These are phyloP conservation scores for Microbotryum saponariae DNA, from an alignment of 1,284 basidiomycete species.

Conservation along the genomic window DNA sequence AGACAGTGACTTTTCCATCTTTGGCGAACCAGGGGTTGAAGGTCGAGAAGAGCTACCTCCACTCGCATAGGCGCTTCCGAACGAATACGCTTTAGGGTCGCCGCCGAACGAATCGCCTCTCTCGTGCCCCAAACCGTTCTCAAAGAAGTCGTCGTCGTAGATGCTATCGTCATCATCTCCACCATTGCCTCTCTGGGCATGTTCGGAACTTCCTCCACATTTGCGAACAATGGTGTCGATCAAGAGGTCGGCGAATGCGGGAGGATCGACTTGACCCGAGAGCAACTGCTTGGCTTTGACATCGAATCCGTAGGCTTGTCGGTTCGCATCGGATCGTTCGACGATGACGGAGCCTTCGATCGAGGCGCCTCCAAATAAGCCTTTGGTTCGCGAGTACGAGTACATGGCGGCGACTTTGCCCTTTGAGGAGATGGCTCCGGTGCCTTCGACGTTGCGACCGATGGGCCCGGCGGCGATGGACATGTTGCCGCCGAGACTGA, in stretches of 20 bases:
- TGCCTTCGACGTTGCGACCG: conserved; percentile 88
- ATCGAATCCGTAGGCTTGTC: conserved; percentile 47
- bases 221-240: conserved; percentile 60
- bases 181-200: background rate
- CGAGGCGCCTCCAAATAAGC: conserved; percentile 73
- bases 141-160: background rate
- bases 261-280: conserved; percentile 63
- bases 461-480: conserved; percentile 87
- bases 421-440: conserved; percentile 73
- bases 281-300: conserved; percentile 72
- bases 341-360: conserved; percentile 91
- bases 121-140: background rate
- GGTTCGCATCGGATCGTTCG: conserved; percentile 69
- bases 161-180: background rate
- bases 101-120: no score
- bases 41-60: no score
- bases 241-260: conserved; percentile 65
- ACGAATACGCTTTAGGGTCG: no score
- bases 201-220: conserved; percentile 23
- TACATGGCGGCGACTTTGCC: conserved; percentile 94
- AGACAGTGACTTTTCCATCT: no score
- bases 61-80: no score
- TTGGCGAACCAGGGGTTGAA: no score
- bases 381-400: conserved; percentile 89
- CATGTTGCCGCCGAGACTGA: conserved; percentile 88